Conservation (phyloP, 345 rosid species). For the Clarkia xantiana region DNA sequence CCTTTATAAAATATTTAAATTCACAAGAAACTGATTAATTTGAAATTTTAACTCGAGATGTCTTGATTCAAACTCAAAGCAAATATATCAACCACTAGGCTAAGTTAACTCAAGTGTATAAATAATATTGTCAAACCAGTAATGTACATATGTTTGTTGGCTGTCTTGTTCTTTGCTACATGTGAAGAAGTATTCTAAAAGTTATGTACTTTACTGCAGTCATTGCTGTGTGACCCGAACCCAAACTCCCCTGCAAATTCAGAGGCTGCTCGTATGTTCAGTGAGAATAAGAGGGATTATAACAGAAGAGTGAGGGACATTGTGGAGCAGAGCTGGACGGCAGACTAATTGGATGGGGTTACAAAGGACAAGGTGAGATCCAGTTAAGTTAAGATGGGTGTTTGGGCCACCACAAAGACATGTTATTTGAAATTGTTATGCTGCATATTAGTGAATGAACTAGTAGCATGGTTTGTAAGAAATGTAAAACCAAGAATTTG, state of each 20-base stretch:
- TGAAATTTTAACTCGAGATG: no score
- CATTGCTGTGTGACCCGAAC: constrained; percentile 65
- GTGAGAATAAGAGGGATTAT: constrained; percentile 62
- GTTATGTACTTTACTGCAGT: constrained; percentile 18
- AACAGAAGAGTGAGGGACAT: constrained; percentile 48
- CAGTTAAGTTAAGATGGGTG: no score
- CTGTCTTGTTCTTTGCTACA: neutral
- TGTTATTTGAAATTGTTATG: no score
- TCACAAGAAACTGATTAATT: no score
- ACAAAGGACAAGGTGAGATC: no score
- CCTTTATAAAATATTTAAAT: no score
- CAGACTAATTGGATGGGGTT: constrained; percentile 18
- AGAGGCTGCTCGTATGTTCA: constrained; percentile 63
- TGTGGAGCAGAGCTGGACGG: constrained; percentile 71
- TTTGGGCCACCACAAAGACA: no score
- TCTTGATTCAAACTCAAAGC: no score
- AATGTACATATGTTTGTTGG: neutral
- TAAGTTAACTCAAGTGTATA: neutral
- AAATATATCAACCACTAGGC: no score
- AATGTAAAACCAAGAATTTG: no score
- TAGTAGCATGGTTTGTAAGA: no score
- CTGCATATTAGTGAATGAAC: no score
- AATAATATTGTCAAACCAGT: neutral
- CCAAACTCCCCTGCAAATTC: constrained; percentile 77
- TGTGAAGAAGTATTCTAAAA: neutral